Percentiles rank a stretch among this genome's conserved stretches.
These are phyloP conservation scores for Speleostelium caveatum DNA, from an alignment of 78 protist species.

Conservation along the genomic window DNA sequence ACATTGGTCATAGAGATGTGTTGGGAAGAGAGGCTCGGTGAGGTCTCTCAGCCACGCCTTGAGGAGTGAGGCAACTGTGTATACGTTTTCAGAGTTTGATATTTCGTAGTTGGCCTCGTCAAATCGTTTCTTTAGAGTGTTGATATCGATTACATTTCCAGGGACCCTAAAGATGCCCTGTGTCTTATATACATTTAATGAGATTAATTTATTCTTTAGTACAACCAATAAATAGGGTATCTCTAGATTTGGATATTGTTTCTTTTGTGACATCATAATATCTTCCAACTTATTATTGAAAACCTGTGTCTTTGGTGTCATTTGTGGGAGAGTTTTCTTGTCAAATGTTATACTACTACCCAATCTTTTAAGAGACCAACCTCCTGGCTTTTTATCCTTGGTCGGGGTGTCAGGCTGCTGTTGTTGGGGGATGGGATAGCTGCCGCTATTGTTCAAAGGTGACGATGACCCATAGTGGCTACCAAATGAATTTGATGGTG, in stretches of 20 bases:
- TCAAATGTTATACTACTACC: neutral
- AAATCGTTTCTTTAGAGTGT: slow-evolving; percentile 17
- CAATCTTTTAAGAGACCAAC: slow-evolving; percentile 30
- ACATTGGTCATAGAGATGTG: slow-evolving; percentile 3
- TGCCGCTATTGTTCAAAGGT: neutral
- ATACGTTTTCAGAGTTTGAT: slow-evolving; percentile 23
- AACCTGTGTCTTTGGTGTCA: neutral
- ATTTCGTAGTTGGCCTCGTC: slow-evolving; percentile 50
- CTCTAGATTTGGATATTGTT: slow-evolving; percentile 27
- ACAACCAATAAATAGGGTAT: slow-evolving; percentile 38
- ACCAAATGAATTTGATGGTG: neutral
- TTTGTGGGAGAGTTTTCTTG: neutral
- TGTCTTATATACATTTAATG: slow-evolving; percentile 38
- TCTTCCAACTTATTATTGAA: slow-evolving; percentile 5
- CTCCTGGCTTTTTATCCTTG: slow-evolving; percentile 27
- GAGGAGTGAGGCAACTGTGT: slow-evolving; percentile 40
- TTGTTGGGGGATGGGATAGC: neutral
- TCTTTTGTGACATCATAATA: slow-evolving; percentile 22
- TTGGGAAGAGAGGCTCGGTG: slow-evolving; percentile 35
- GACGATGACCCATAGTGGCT: neutral
- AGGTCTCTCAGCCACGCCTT: slow-evolving; percentile 63
- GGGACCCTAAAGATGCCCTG: slow-evolving; percentile 72
- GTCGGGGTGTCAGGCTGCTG: no score
- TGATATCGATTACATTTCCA: slow-evolving; percentile 43
- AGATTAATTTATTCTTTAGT: slow-evolving; percentile 22